phyloP scores from a whole-genome alignment of 192 early-diverging fungal genomes.

The Podila epicladia region DNA sequence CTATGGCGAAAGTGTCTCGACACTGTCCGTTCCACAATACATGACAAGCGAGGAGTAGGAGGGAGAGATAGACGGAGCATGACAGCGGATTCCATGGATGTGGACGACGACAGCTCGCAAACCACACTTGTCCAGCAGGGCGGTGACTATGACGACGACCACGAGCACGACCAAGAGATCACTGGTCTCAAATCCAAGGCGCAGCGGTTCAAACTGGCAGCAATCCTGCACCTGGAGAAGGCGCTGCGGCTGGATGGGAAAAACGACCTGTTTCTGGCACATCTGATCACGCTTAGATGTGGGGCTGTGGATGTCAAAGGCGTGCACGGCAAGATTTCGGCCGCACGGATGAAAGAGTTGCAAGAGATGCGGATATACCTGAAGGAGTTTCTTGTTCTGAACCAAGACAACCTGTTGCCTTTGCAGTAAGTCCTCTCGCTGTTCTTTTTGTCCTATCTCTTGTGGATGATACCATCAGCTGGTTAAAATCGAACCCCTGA shows the following conservation, averaged over 20 bases:
- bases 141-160: not conserved
- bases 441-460: not conserved
- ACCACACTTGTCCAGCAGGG: not conserved
- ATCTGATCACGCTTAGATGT: conserved; percentile 28
- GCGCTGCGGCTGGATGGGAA: conserved; percentile 6
- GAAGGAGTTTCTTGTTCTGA: conserved; percentile 11
- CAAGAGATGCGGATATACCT: conserved; percentile 21
- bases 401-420: conserved; percentile 17
- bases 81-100: not conserved
- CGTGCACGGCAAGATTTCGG: not conserved
- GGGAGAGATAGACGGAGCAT: too few relatives aligned
- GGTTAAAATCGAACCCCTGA: not conserved
- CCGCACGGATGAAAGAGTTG: not conserved
- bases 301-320: conserved; percentile 13
- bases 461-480: not conserved
- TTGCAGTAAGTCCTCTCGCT: conserved; percentile 20
- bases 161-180: not conserved
- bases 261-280: conserved; percentile 33
- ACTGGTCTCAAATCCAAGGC: not conserved
- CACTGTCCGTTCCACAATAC: not conserved
- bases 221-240: conserved; percentile 15
- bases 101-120: not conserved
- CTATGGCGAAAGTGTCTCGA: conserved; percentile 15
- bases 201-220: not conserved
- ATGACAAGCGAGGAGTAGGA: not conserved